These are phyloP conservation scores for Metschnikowia picachoensis DNA, from an alignment of 805 yeast genomes.

Conservation along the genomic window DNA sequence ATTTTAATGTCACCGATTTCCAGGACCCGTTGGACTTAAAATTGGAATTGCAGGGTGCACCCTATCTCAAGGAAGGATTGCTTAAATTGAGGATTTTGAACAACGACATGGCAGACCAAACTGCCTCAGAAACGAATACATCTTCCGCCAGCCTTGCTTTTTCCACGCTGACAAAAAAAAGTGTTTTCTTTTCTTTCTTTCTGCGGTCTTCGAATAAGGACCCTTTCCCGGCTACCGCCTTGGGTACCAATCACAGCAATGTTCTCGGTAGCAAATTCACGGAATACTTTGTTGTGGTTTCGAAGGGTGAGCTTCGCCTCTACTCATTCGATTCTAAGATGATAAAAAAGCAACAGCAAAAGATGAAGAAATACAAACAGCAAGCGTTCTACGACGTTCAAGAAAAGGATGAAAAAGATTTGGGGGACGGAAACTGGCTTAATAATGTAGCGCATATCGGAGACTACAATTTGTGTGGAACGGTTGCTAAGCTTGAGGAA, in stretches of 20 bases:
- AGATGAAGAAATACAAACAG: conserved; percentile 20
- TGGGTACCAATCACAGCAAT: conserved; percentile 9
- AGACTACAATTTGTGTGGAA: conserved; percentile 48
- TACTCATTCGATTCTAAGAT: conserved; percentile 50
- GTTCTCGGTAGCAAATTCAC: conserved; percentile 30
- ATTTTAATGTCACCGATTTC: conserved; percentile 37
- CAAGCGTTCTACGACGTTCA: conserved; percentile 18
- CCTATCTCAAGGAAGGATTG: conserved; percentile 75
- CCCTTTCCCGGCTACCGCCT: conserved; percentile 2
- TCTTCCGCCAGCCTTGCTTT: conserved; percentile 14
- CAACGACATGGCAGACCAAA: conserved; percentile 34
- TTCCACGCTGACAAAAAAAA: conserved; percentile 4
- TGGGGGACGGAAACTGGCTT: conserved; percentile 70
- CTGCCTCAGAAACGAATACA: conserved; percentile 2
- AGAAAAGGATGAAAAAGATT: conserved; percentile 19
- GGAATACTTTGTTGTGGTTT: conserved; percentile 60
- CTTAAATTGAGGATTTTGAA: conserved; percentile 40
- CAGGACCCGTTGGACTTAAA: conserved; percentile 54
- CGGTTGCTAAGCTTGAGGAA: conserved; percentile 42
- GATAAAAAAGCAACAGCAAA: conserved; percentile 38
- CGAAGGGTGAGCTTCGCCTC: conserved; percentile 60
- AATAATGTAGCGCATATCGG: conserved; percentile 58
- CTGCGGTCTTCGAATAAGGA: conserved; percentile 13
- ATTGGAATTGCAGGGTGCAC: conserved; percentile 66
- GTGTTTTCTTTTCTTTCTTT: conserved; percentile 17